Base-by-base conservation (phyloP, 495 filamentous ascomycete genomes). In the Cercophora samala region DNA sequence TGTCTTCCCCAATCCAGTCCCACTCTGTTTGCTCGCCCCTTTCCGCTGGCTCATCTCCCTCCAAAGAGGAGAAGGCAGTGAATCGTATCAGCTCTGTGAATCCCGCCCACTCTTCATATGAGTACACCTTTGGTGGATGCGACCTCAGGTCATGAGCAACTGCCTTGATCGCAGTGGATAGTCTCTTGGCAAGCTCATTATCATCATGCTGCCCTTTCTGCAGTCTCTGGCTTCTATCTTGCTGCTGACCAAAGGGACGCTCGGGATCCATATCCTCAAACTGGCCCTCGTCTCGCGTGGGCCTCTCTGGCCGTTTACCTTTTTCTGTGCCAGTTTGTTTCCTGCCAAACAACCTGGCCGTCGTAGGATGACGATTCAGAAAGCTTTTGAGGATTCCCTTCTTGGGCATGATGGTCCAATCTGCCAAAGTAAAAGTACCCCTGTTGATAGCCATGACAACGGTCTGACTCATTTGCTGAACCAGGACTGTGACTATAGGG, bases 401-500 rank as follows among this genome's bases (percentile, higher is more conserved):
- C 51, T 74, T 75, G 0, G 91, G 90, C 62, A 93, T 76, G 51
- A 93, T 81, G 5, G 91, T 93, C 70, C 87, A 79, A 65, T 87
- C 84, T 0, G 88, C 90, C 5, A 92, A 26, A 71, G 82, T 90
- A 52, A 88, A 79, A 0, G 88, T 91, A 0, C 86, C 72, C 42
- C 90, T 84, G 65, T 84, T 84, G 64, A 92, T 81, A 11, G 78
- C 80, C 25, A 84, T 81, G 64, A 93, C 82, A 55, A 93, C 83
- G 0, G 87, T 91, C 65, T 85, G 83, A 21, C 85, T 83, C 83
- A 94, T 89, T 66, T 89, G 87, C 53, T 85, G 87, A 60, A 94
- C 88, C 17, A 93, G 82, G 52, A 91, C 87, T 0, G 91, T 94
- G 70, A 93, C 83, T 18, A 88, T 84, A 1, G 91, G 91, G 0